Percentiles rank a stretch among this genome's conserved stretches.
Evolutionary conservation across 1,284 basidiomycete species (phyloP).

Genomic region (Ceratobasidium sp.): DNA sequence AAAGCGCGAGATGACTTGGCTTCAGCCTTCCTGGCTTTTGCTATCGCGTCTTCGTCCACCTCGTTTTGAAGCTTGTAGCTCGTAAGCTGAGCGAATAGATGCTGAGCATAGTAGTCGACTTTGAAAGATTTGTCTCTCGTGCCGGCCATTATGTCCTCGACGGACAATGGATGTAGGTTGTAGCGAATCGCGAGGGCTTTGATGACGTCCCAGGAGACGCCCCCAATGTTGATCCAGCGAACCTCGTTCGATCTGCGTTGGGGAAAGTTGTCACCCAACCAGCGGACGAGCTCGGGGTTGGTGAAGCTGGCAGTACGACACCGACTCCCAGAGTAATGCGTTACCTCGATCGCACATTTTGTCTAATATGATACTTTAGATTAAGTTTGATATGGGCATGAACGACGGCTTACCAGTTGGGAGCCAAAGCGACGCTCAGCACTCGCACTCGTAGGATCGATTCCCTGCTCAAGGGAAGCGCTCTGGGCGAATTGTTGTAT

Average conservation of each 20-base stretch:
- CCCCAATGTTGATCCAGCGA: conserved; percentile 48
- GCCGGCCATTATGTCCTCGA: conserved; percentile 44
- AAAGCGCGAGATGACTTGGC: conserved; percentile 2
- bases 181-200: conserved; percentile 44
- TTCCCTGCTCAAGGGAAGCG: conserved; percentile 25
- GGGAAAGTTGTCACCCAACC: conserved; percentile 7
- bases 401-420: neutral
- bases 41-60: conserved; percentile 1
- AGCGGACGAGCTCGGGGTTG: conserved; percentile 15
- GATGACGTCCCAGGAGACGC: conserved; percentile 48
- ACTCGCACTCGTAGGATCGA: conserved; percentile 19
- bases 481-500: neutral
- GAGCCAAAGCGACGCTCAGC: conserved; percentile 36
- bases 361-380: neutral
- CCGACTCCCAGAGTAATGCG: conserved; percentile 14
- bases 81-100: conserved; percentile 45
- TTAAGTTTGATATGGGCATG: neutral
- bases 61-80: conserved; percentile 12
- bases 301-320: conserved; percentile 13
- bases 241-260: conserved; percentile 21
- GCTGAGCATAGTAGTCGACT: conserved; percentile 46
- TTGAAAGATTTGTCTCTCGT: conserved; percentile 37
- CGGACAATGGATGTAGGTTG: conserved; percentile 44
- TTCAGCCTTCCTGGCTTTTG: neutral
- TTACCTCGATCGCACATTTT: conserved; percentile 28